Evolutionary conservation across 2,329 filamentous ascomycete genomes (phyloP), one percentile per base, ranked within the genome.

Genomic region (Aspergillus pseudotamarii): DNA sequence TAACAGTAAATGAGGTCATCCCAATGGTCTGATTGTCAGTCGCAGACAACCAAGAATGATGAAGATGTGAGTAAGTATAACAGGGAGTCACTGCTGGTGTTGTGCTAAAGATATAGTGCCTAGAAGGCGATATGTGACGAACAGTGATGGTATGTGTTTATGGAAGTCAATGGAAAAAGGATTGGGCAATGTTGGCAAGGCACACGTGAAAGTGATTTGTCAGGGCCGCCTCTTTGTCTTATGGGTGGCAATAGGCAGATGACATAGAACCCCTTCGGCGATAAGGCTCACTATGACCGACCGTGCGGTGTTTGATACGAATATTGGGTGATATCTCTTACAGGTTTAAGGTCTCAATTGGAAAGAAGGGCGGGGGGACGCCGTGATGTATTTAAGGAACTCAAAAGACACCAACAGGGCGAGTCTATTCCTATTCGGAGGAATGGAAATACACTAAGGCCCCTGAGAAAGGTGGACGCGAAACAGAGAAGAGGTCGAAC

Each of bases 1-100:
- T 62, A 66, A 69, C 56, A 59, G 68, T 57, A 57, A 69, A 68
- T 59, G 68, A 72, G 58, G 67, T 75, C 75, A 77, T 76, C 64
- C 57, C 68, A 65, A 43, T 34, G n/a, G 54, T 46, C 51, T 30
- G 50, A 53, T 58, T 32, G 48, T 30, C 48, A 32, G 48, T 32
- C 48, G 48, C 28, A 16, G 28, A 12, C 46, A 30, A 19, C 28
- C 16, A n/a, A 21, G 32, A 51, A 34, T 26, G 26, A 28, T 28
- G 32, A 10, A 23, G 21, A 55, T 23, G n/a, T 38, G 12, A 32
- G 51, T 26, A n/a, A 21, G 12, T 16, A 19, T 16, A n/a, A 34
- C 6, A 19, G 51, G 19, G 34, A 14, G n/a, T 55, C 51, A 41
- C n/a, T 54, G 30, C 30, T 55, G 32, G 34, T 38, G 21, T 38